Evolutionary conservation across 2,329 filamentous ascomycete species (phyloP).

Genomic region (Neopestalotiopsis sp.): DNA sequence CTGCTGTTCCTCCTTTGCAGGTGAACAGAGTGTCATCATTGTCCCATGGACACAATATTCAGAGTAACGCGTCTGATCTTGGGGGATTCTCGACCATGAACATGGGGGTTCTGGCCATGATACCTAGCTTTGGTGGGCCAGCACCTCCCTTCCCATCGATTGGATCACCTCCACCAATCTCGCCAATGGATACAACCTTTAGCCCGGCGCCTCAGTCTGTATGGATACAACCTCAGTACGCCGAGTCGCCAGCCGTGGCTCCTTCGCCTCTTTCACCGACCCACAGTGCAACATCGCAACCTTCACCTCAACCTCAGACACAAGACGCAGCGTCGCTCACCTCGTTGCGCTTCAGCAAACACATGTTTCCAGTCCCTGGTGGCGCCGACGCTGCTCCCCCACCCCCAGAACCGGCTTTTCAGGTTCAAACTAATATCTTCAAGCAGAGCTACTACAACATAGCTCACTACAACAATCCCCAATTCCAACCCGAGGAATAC

Average conservation of each 20-base stretch:
- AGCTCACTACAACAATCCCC: constrained; percentile 70
- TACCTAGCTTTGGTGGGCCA: constrained; percentile 47
- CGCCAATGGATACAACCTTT: constrained; percentile 36
- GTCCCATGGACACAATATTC: constrained; percentile 49
- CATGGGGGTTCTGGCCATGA: constrained; percentile 49
- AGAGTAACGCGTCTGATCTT: constrained; percentile 44
- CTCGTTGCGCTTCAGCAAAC: constrained; percentile 58
- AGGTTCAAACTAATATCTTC: constrained; percentile 59
- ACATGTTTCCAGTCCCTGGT: constrained; percentile 47
- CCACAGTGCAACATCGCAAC: constrained; percentile 35
- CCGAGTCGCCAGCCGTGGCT: constrained; percentile 34
- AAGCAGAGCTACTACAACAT: constrained; percentile 71
- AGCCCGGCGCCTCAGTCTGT: constrained; percentile 40
- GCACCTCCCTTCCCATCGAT: constrained; percentile 38
- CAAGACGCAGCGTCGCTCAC: constrained; percentile 33
- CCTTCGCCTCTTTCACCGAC: constrained; percentile 22
- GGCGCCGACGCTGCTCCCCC: constrained; percentile 40
- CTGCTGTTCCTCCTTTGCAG: constrained; percentile 46
- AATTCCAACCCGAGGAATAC: constrained; percentile 63
- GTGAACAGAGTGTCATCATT: constrained; percentile 58
- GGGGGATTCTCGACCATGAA: constrained; percentile 48
- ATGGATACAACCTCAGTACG: constrained; percentile 42
- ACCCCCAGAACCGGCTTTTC: constrained; percentile 51
- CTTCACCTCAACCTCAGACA: constrained; percentile 35
- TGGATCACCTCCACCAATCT: constrained; percentile 40